Conservation (phyloP, 2,329 filamentous ascomycete species). For the Ophiostoma piceae region DNA sequence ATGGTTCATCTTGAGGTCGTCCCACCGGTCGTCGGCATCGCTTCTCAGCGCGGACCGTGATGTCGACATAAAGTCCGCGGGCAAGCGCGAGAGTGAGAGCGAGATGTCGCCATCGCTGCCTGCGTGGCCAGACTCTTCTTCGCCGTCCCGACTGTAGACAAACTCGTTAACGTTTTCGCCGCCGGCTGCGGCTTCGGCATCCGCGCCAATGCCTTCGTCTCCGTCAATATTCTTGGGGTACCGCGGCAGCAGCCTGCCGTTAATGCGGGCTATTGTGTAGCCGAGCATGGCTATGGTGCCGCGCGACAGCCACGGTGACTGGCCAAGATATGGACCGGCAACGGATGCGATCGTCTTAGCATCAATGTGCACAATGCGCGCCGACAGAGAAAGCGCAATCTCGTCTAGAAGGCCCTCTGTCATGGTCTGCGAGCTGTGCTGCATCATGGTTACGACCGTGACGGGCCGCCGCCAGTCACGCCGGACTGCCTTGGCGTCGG, state of each 20-base stretch:
- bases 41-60: slow-evolving; percentile 27
- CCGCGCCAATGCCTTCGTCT: background rate
- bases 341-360: slow-evolving; percentile 66
- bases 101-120: slow-evolving; percentile 32
- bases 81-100: slow-evolving; percentile 28
- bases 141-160: background rate
- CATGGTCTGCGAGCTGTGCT: slow-evolving; percentile 33
- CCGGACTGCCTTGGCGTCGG: slow-evolving; percentile 28
- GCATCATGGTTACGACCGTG: slow-evolving; percentile 36
- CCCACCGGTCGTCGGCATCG: slow-evolving; percentile 49
- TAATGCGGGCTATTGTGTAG: slow-evolving; percentile 52
- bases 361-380: slow-evolving; percentile 63
- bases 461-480: slow-evolving; percentile 34
- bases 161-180: background rate
- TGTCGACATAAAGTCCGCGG: slow-evolving; percentile 19
- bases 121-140: slow-evolving; percentile 29
- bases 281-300: slow-evolving; percentile 51
- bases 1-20: slow-evolving; percentile 55
- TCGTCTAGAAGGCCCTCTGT: slow-evolving; percentile 32
- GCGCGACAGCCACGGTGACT: slow-evolving; percentile 46
- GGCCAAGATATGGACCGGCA: slow-evolving; percentile 63
- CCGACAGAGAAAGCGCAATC: slow-evolving; percentile 42
- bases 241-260: slow-evolving; percentile 42
- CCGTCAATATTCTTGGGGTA: slow-evolving; percentile 33
- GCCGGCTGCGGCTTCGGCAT: background rate